Evolutionary conservation across 2,329 filamentous ascomycete species (phyloP), one percentile per base, ranked within the genome.

Genomic region (Aspergillus vadensis): DNA sequence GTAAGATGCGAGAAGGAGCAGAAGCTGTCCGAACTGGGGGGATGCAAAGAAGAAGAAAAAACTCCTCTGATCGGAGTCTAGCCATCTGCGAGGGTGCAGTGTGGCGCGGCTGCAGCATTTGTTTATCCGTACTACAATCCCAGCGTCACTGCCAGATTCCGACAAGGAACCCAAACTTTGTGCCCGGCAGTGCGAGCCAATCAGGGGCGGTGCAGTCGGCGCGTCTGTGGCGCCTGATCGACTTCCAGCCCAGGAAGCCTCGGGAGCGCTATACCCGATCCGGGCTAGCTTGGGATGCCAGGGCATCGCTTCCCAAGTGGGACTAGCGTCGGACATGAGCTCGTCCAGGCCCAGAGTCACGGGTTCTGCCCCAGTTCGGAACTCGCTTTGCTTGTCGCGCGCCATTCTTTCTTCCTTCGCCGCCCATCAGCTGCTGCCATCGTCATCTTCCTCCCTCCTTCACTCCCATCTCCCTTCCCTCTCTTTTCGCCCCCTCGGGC

Each of bases 211-310:
- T 50, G 51, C 60, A 58, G 50, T 56, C 47, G 51, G 47, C 61
- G 61, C 61, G 61, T 63, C 47, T 59, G 62, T 57, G 59, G 64
- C 62, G 60, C 66, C 63, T 64, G 70, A 75, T 72, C 72, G 67
- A 67, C 66, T 69, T 62, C 64, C 61, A 60, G 69, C 55, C 61
- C 59, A 66, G 60, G 57, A 58, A 63, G 62, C 59, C 69, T 70
- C 72, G 73, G 74, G 71, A 76, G 61, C 71, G 70, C 76, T 78
- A 77, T 68, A 58, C 70, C 48, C 3, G 38, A 68, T 67, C 2
- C 23, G 61, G 64, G 3, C 57, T 74, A 70, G 67, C 39, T 32
- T 14, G 14, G 3, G 30, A n/a, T 55, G 30, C 15, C 51, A 56
- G 58, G 62, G 43, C 57, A 59, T 57, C 64, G 62, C 68, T 69